Conservation (phyloP, 2,329 filamentous ascomycete species). For the Cladosporium velox region DNA sequence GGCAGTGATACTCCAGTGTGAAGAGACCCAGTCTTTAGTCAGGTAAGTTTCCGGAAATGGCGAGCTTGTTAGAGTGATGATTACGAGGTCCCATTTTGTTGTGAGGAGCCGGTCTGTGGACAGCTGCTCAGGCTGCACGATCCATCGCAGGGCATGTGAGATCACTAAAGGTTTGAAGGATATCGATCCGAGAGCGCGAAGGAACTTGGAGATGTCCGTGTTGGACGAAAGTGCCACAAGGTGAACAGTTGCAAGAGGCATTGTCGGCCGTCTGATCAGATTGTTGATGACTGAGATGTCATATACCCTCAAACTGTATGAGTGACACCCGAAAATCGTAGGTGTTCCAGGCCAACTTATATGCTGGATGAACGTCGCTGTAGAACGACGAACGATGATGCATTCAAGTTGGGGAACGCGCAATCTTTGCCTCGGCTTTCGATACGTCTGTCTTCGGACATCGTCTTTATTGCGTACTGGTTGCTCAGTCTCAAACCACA, state of each 20-base stretch:
- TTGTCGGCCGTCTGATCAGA: slow-evolving; percentile 27
- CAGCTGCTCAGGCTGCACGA: slow-evolving; percentile 49
- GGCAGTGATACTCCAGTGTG: slow-evolving; percentile 38
- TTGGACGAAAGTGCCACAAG: slow-evolving; percentile 45
- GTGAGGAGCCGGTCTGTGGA: slow-evolving; percentile 47
- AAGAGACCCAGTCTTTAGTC: slow-evolving; percentile 30
- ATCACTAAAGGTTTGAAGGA: slow-evolving; percentile 45
- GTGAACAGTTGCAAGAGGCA: slow-evolving; percentile 54
- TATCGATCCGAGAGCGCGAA: slow-evolving; percentile 40
- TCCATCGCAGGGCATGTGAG: slow-evolving; percentile 51
- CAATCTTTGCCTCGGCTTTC: background rate
- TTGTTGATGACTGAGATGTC: too few relatives aligned
- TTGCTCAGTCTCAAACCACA: too few relatives aligned
- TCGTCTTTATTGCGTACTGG: too few relatives aligned
- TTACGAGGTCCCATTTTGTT: slow-evolving; percentile 51
- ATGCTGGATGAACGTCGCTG: background rate
- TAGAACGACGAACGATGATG: slow-evolving; percentile 6
- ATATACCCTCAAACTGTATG: too few relatives aligned
- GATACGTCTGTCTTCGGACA: background rate
- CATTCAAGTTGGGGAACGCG: slow-evolving; percentile 2
- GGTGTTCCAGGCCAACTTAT: background rate
- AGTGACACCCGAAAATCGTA: too few relatives aligned
- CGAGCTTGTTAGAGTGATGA: slow-evolving; percentile 43
- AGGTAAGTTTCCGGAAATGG: slow-evolving; percentile 30
- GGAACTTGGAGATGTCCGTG: slow-evolving; percentile 42